Percentiles rank a stretch among this genome's conserved stretches.
Conservation (phyloP, 2,329 filamentous ascomycete species). For the Apiospora kogelbergensis region DNA sequence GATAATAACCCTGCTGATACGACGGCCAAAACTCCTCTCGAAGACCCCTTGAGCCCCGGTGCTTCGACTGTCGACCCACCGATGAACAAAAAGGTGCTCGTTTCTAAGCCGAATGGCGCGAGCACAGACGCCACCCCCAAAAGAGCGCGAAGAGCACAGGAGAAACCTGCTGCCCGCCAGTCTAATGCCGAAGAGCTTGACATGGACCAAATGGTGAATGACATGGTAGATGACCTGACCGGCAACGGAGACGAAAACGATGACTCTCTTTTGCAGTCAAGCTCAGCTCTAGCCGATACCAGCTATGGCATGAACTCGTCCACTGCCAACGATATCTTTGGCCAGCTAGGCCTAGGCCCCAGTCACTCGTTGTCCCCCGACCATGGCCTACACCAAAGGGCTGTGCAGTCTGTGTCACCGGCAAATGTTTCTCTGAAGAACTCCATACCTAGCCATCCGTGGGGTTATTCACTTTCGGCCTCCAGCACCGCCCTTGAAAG, state of each 20-base stretch:
- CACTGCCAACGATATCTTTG: constrained; percentile 52
- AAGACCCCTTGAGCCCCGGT: not conserved
- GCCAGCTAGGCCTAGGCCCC: constrained; percentile 26
- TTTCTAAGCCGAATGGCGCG: not conserved
- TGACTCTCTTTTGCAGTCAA: constrained; percentile 24
- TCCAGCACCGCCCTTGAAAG: not conserved
- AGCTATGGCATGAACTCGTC: constrained; percentile 57
- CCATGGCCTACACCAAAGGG: not conserved
- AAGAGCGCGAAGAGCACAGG: not conserved
- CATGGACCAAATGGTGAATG: constrained; percentile 32
- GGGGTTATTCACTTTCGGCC: constrained; percentile 41
- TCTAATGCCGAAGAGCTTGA: constrained; percentile 27
- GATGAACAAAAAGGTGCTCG: not conserved
- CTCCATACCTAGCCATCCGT: constrained; percentile 46
- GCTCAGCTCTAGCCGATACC: constrained; percentile 37
- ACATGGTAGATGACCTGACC: constrained; percentile 51
- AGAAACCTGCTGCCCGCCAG: not conserved
- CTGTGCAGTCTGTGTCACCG: not conserved
- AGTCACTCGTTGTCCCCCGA: not conserved
- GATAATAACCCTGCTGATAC: not conserved
- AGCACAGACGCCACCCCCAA: not conserved
- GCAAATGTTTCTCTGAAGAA: constrained; percentile 20
- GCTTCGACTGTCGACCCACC: not conserved
- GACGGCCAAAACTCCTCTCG: not conserved
- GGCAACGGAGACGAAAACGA: constrained; percentile 41